Evolutionary conservation across 2,329 filamentous ascomycete species (phyloP).

Genomic region (Penicillium sp.): DNA sequence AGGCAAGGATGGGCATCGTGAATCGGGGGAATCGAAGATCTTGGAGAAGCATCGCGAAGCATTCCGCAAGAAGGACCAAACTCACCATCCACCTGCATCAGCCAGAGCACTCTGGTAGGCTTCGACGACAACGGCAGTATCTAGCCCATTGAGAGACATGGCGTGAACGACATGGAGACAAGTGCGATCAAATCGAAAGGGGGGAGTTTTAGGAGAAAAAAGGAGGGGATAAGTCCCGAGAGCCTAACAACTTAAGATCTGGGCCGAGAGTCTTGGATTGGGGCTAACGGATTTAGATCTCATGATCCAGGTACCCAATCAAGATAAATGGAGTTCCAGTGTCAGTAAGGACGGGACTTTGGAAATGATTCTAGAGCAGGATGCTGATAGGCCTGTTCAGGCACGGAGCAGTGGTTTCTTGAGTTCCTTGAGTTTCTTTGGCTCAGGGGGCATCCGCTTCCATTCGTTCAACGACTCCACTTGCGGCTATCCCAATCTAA

Average conservation of each 20-base stretch:
- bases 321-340: neutral
- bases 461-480: conserved; percentile 22
- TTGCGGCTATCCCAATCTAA: conserved; percentile 25
- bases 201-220: conserved; percentile 5
- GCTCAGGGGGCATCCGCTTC: conserved; percentile 19
- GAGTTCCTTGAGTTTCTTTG: conserved; percentile 6
- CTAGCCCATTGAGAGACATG: conserved; percentile 97
- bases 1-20: neutral
- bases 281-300: conserved; percentile 13
- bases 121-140: conserved; percentile 75
- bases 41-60: neutral
- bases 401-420: neutral
- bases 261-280: conserved; percentile 4
- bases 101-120: conserved; percentile 76
- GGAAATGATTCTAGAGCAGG: neutral
- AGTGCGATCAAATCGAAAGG: conserved; percentile 4
- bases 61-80: conserved; percentile 18
- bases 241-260: conserved; percentile 6
- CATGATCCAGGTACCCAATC: conserved; percentile 14
- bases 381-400: conserved; percentile 10
- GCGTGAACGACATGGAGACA: conserved; percentile 37
- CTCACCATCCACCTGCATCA: conserved; percentile 93
- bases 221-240: conserved; percentile 10
- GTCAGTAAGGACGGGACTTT: neutral
- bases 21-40: neutral